Base-by-base conservation (phyloP, 2,329 filamentous ascomycete genomes). In the Diplodia scrobiculata region DNA sequence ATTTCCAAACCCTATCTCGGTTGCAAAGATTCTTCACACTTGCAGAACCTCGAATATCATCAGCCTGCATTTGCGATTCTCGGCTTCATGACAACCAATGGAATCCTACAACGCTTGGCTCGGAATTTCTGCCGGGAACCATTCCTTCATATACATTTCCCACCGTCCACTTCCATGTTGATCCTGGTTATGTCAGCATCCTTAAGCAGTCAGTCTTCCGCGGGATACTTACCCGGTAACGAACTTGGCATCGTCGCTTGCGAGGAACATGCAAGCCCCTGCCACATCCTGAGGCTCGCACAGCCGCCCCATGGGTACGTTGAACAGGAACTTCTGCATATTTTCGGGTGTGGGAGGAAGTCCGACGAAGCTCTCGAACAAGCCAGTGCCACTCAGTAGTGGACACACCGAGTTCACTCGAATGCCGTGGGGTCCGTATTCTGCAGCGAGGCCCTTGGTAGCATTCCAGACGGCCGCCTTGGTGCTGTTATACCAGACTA, bases 351-450 rank as follows among this genome's bases (percentile, higher is more conserved):
- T 90, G 64, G 88, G 29, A n/a, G 53, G 53, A 69, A 88, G 86
- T 1, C 86, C 86, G 0, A 86, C 80, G 69, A 89, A 89, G 34
- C 74, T 75, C 29, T 80, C 79, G 68, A 85, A 86, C 27, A 91
- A 81, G 2, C 86, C 87, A 0, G 89, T 92, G 17, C 82, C 85
- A 1, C 86, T 87, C 0, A 91, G 80, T 0, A 91, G 83, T 0
- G 89, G 89, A 54, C 87, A 90, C 14, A 92, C 86, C 1, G 85
- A 84, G 69, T 91, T 91, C 71, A 92, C 88, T 0, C 89, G 84
- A 69, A 93, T 91, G 70, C 90, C 84, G 65, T 90, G 84, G 0
- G 86, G 83, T 0, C 87, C 90, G 70, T 89, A 92, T 75, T 92
- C 90, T 1, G 89, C 87, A 0, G 89, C 90, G 69, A 93, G 82